Evolutionary conservation across 108 stramenopile genomes (phyloP), one percentile per base, ranked within the genome.

Genomic region (Pinguiococcus pyrenoidosus): DNA sequence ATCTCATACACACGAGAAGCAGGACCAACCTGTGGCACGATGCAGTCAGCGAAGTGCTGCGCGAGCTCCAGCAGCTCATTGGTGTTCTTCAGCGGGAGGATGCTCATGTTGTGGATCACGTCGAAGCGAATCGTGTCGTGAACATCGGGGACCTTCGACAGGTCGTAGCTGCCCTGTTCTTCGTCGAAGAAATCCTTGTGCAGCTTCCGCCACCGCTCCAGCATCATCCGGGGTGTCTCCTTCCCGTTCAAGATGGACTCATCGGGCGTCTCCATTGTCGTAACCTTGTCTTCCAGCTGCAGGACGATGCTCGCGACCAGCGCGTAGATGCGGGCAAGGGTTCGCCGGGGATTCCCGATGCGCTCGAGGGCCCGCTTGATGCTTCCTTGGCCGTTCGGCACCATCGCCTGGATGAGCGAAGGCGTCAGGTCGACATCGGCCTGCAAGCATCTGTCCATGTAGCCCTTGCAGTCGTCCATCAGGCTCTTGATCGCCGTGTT

Each of bases 21-120:
- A n/a, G n/a, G n/a, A n/a, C n/a, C n/a, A n/a, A n/a, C 94, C 39
- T 95, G 93, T 10, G 96, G 96, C 10, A 95, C 88, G 27, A 95
- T 84, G 29, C 79, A 78, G 58, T 89, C 87, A 6, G 91, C 91
- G 74, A 99, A 87, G 6, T 55, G 32, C 54, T 87, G 83, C 18
- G 92, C 87, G 23, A 87, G 54, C 24, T 78, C 59, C 56, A 87
- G 92, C 10, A 99, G 63, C 58, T 83, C 77, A 32, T 78, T 74
- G 29, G 92, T 54, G 9, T 80, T 84, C 7, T 59, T 71, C 23
- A 90, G 54, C 21, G 75, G 75, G 10, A 98, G 59, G 63, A 86
- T 84, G 9, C 78, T n/a, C n/a, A n/a, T 79, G 58, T 93, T 93
- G 58, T 95, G 91, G 18, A 95, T 59, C 63, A 87, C 74, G 69